Evolutionary conservation across 768 basidiomycete genomes (phyloP).

Genomic region (Exsudoporus frostii): DNA sequence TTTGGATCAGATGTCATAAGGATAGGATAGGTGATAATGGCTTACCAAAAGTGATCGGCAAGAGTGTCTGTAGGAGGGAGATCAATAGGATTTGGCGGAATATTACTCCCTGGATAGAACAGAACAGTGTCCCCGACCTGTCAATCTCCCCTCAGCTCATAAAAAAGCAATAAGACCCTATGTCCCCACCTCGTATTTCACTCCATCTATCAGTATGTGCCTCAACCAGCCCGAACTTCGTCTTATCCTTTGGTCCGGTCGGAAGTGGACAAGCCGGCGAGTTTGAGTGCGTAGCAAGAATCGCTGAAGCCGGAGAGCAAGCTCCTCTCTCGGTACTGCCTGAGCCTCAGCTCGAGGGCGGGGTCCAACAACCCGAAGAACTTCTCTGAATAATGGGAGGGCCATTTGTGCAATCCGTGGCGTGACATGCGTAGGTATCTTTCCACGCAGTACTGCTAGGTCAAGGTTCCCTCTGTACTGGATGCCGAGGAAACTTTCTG

Average conservation of each 20-base stretch:
- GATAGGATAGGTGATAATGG: background rate
- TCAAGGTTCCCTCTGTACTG: conserved; percentile 46
- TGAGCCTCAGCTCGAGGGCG: conserved; percentile 25
- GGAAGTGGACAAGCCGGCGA: conserved; percentile 17
- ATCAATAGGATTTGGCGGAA: conserved; percentile 35
- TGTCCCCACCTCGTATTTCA: conserved; percentile 41
- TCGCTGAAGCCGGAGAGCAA: conserved; percentile 16
- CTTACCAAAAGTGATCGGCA: conserved; percentile 64
- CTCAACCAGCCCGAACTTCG: conserved; percentile 37
- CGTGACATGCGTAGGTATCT: conserved; percentile 60
- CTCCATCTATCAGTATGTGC: conserved; percentile 41
- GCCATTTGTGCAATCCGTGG: conserved; percentile 54
- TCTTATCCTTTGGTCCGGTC: conserved; percentile 33
- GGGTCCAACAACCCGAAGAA: conserved; percentile 51
- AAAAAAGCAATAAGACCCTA: background rate
- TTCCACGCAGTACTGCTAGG: conserved; percentile 53
- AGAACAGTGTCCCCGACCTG: conserved; percentile 66
- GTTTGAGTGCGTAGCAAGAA: conserved; percentile 20
- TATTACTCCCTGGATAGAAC: conserved; percentile 39
- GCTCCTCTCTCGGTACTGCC: conserved; percentile 2
- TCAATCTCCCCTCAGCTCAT: background rate
- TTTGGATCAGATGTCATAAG: background rate
- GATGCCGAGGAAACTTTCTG: background rate
- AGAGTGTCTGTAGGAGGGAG: conserved; percentile 41
- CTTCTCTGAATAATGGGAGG: conserved; percentile 49